These are phyloP conservation scores for Phytophthora litchii DNA, from an alignment of 352 stramenopile genomes.

Conservation along the genomic window DNA sequence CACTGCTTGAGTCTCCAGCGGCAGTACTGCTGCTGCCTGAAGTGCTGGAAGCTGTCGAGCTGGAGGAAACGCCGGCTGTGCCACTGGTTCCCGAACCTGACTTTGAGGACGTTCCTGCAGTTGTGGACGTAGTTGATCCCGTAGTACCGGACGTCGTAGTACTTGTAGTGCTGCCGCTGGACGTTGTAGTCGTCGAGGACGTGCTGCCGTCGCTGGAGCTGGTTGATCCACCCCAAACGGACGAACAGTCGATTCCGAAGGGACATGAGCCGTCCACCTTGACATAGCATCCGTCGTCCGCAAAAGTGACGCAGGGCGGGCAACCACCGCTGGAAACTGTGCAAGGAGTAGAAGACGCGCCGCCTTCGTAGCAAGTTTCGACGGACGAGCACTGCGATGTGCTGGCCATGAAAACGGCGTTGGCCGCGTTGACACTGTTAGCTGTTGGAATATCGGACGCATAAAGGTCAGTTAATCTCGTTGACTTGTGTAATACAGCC, in stretches of 20 bases:
- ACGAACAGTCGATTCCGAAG: constrained; percentile 39
- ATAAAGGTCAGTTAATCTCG: too few species aligned
- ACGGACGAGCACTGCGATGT: constrained; percentile 36
- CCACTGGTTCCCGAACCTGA: constrained; percentile 17
- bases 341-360: constrained; percentile 28
- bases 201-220: constrained; percentile 13
- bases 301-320: constrained; percentile 43
- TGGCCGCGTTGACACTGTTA: neutral
- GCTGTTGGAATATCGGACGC: constrained; percentile 1
- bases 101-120: constrained; percentile 15
- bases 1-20: constrained; percentile 17
- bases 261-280: constrained; percentile 34
- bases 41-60: constrained; percentile 19
- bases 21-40: constrained; percentile 21
- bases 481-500: neutral
- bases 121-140: constrained; percentile 6
- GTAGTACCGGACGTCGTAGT: constrained; percentile 17
- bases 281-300: constrained; percentile 45
- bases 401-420: constrained; percentile 20
- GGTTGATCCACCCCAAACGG: constrained; percentile 26
- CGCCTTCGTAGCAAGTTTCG: constrained; percentile 37
- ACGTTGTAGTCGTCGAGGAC: constrained; percentile 9
- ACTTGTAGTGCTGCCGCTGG: neutral
- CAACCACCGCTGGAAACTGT: constrained; percentile 34
- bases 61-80: constrained; percentile 20